Evolutionary conservation across 1,284 basidiomycete genomes (phyloP).

Genomic region (Ceratobasidium sp.): DNA sequence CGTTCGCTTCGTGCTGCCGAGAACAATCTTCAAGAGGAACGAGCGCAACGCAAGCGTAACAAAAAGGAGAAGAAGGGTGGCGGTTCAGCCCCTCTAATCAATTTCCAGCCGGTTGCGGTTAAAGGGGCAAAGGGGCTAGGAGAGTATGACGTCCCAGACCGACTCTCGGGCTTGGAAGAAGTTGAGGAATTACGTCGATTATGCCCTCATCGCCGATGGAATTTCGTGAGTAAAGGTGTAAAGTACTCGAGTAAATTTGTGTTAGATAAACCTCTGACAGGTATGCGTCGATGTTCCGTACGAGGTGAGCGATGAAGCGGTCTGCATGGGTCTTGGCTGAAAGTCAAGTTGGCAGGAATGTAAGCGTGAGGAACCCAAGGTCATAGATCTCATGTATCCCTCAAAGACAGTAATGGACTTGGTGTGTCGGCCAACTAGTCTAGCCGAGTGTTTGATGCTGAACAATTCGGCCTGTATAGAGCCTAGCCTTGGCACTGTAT

Average conservation of each 20-base stretch:
- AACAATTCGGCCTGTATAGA: slow-evolving; percentile 62
- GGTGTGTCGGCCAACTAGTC: slow-evolving; percentile 60
- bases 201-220: slow-evolving; percentile 83
- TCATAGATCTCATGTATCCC: slow-evolving; percentile 85
- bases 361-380: slow-evolving; percentile 62
- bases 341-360: slow-evolving; percentile 66
- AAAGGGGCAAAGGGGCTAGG: slow-evolving; percentile 56
- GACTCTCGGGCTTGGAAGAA: slow-evolving; percentile 82
- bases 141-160: slow-evolving; percentile 80
- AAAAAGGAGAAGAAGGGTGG: slow-evolving; percentile 58
- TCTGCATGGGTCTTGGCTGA: slow-evolving; percentile 34
- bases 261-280: slow-evolving; percentile 54
- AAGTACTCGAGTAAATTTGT: neutral
- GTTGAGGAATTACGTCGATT: slow-evolving; percentile 77
- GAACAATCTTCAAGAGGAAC: slow-evolving; percentile 53
- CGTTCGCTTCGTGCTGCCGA: slow-evolving; percentile 64
- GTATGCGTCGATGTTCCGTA: slow-evolving; percentile 89
- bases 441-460: neutral
- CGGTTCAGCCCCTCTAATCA: slow-evolving; percentile 51
- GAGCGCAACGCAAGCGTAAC: slow-evolving; percentile 54
- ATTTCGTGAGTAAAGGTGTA: slow-evolving; percentile 70
- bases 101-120: neutral
- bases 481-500: slow-evolving; percentile 89
- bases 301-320: slow-evolving; percentile 62
- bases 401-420: slow-evolving; percentile 91